Base-by-base conservation (phyloP, 805 yeast genomes). In the Monosporozyma siamensis region DNA sequence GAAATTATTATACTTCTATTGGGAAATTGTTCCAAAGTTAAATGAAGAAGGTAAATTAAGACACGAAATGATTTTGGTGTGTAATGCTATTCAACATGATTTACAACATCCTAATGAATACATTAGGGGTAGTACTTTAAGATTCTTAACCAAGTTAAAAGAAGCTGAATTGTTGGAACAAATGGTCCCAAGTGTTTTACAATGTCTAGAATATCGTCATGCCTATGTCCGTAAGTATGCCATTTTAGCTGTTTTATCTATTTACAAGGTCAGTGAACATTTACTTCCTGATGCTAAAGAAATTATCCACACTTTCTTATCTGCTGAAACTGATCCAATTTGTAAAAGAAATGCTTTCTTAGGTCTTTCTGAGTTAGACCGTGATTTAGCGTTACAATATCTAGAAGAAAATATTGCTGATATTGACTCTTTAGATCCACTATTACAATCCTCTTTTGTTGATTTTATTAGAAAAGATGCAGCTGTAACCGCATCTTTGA, bases 161-260 rank as follows among this genome's bases (percentile, higher is more conserved):
- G 97, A 92, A 67, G 82, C 94, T 2, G 98, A 92, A 63, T 74
- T 92, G 50, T 74, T 92, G 59, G 98, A 94, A 66, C 95, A 97
- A 41, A 74, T 92, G 65, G 92, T 92, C 34, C 96, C 97, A 24
- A 80, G 92, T 34, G 89, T 88, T 36, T 78, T 96, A 56, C 78
- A 78, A 45, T 88, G 97, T 68, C 71, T 94, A 54, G 95, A 86
- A 52, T 96, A 92, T 66, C 82, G 98, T 53, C 97, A 92, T 65
- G 95, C 97, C 8, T 92, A 94, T 58, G 98, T 92, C 48, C 81
- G 99, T 61, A 92, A 92, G 64, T 90, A 92, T 61, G 98, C 98
- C 6, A 89, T 87, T 18, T 82, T 90, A 65, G 95, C 97, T 34
- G 77, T 92, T 45, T 77, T 74, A 54, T 79, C 95, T 20, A 85